Conservation (phyloP, 805 yeast genomes). For the Hanseniaspora valbyensis region DNA sequence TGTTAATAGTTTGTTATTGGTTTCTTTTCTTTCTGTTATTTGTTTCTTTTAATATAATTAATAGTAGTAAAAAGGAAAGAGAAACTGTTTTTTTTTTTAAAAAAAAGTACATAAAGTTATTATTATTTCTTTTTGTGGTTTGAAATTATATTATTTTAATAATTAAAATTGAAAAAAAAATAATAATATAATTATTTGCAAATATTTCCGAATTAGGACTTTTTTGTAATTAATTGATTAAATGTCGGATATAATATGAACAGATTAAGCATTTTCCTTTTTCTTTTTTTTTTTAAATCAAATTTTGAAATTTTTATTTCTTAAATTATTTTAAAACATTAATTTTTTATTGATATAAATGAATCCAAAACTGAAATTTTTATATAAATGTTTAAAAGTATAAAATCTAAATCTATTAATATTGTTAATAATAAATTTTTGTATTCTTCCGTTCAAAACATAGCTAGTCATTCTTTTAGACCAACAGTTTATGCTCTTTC, state of each 20-base stretch:
- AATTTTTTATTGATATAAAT: too few relatives aligned
- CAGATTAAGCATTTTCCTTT: too few relatives aligned
- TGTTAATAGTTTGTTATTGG: background rate
- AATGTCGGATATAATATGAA: background rate
- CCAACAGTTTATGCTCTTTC: constrained; percentile 88
- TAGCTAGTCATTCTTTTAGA: background rate
- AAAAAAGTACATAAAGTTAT: too few relatives aligned
- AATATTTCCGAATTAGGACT: background rate
- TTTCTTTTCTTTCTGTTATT: background rate
- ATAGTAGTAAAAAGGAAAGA: background rate
- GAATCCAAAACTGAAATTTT: too few relatives aligned
- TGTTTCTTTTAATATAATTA: too few relatives aligned
- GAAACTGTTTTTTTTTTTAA: too few relatives aligned
- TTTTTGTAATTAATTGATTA: background rate
- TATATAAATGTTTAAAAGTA: too few relatives aligned
- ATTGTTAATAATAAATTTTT: too few relatives aligned
- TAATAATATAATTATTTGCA: background rate
- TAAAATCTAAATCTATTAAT: too few relatives aligned
- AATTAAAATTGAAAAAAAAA: background rate
- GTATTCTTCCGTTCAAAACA: background rate
- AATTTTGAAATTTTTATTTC: too few relatives aligned
- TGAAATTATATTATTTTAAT: background rate
- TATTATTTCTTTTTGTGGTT: background rate
- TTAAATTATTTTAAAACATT: too few relatives aligned
- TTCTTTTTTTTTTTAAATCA: too few relatives aligned